These are phyloP conservation scores for Melanomma pulvis-pyrius DNA, from an alignment of 495 filamentous ascomycete species.

Conservation along the genomic window DNA sequence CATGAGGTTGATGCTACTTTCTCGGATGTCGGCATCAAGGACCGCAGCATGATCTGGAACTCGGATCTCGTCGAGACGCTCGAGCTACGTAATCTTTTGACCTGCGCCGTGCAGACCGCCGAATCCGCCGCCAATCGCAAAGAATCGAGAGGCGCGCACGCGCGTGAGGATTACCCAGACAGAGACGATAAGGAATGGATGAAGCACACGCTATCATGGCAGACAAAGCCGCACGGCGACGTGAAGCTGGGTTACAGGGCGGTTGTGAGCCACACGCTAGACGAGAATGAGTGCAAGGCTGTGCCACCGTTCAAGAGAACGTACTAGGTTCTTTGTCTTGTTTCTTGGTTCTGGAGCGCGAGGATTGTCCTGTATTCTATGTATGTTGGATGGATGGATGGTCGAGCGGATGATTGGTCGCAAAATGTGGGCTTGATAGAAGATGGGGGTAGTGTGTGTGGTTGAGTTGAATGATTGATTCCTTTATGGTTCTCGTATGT, in stretches of 20 bases:
- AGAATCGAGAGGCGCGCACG: slow-evolving; percentile 93
- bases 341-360: background rate
- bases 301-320: slow-evolving; percentile 50
- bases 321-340: slow-evolving; percentile 37
- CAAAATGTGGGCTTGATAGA: slow-evolving; percentile 1
- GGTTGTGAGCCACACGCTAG: slow-evolving; percentile 44
- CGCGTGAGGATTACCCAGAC: slow-evolving; percentile 91
- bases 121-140: slow-evolving; percentile 81
- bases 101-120: slow-evolving; percentile 94
- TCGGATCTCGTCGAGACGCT: slow-evolving; percentile 93
- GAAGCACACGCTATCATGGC: slow-evolving; percentile 96
- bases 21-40: slow-evolving; percentile 84
- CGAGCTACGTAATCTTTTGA: slow-evolving; percentile 88
- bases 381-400: slow-evolving; percentile 25
- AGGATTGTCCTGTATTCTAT: slow-evolving; percentile 34
- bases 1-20: slow-evolving; percentile 78
- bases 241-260: slow-evolving; percentile 45
- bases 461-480: background rate
- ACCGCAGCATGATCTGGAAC: slow-evolving; percentile 99
- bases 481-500: background rate
- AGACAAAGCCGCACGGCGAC: slow-evolving; percentile 64
- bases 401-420: background rate
- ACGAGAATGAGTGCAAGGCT: slow-evolving; percentile 50
- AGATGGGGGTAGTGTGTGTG: background rate
- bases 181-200: slow-evolving; percentile 95